These are phyloP conservation scores for Plantago major DNA, from an alignment of 257 asterid species.

Conservation along the genomic window DNA sequence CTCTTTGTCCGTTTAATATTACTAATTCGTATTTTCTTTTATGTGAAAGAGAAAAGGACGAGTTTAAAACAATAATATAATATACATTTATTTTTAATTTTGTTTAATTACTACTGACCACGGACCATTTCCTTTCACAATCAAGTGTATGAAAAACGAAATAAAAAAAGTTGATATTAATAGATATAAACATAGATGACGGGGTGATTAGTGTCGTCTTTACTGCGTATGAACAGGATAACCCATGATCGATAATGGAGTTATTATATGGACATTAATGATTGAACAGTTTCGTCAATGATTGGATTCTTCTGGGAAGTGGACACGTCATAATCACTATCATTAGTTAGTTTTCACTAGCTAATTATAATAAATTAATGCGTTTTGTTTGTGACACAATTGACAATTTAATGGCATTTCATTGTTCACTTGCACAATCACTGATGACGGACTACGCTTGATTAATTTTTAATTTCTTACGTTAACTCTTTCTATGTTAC, in stretches of 20 bases:
- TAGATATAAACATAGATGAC: background rate
- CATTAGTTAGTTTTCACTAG: slow-evolving; percentile 1
- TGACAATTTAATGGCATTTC: slow-evolving; percentile 18
- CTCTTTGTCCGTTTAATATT: too few species aligned
- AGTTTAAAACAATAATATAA: too few species aligned
- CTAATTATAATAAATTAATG: background rate
- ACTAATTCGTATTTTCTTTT: too few species aligned
- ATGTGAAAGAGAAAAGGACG: too few species aligned
- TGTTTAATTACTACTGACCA: too few species aligned
- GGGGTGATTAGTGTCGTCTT: background rate
- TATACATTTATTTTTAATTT: too few species aligned
- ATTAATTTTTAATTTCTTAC: background rate
- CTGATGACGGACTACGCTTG: slow-evolving; percentile 20
- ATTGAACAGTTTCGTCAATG: slow-evolving; percentile 36
- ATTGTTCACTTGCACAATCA: slow-evolving; percentile 21
- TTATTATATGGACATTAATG: slow-evolving; percentile 18
- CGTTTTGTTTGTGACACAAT: slow-evolving; percentile 3
- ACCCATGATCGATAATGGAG: background rate
- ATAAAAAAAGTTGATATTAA: background rate
- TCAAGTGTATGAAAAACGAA: background rate
- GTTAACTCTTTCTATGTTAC: background rate
- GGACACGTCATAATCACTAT: slow-evolving; percentile 28
- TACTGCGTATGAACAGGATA: background rate
- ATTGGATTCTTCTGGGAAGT: slow-evolving; percentile 30
- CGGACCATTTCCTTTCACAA: background rate